phyloP scores from a whole-genome alignment of 257 asterid genomes.

The Solanum clarkiae region DNA sequence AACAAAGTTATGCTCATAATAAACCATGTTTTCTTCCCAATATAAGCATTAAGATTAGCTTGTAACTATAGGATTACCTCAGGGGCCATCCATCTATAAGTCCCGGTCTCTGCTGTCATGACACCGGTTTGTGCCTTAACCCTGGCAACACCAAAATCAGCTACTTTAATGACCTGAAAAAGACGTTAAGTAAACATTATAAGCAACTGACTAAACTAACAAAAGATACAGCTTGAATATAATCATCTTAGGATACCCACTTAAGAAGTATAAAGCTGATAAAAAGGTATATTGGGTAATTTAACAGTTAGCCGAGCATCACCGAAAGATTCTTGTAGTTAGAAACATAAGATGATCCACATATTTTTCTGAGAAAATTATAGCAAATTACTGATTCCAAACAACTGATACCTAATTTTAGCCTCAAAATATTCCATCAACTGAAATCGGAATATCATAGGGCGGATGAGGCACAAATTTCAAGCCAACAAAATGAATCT shows the following conservation, averaged over 20 bases:
- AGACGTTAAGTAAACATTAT: not conserved
- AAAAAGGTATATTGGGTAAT: not conserved
- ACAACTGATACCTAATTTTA: not conserved
- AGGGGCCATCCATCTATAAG: constrained; percentile 99
- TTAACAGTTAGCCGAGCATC: not conserved
- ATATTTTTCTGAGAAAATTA: not conserved
- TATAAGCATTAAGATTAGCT: not conserved
- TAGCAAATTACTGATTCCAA: not conserved
- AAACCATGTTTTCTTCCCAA: not conserved
- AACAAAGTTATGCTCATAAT: not conserved
- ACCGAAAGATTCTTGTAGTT: not conserved
- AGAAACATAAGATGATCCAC: not conserved
- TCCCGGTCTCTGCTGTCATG: constrained; percentile 99
- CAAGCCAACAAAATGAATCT: not conserved
- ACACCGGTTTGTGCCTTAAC: constrained; percentile 94
- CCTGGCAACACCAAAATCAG: constrained; percentile 99
- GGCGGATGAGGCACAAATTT: not conserved
- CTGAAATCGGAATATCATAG: not conserved
- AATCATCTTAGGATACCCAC: not conserved
- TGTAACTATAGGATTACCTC: constrained; percentile 43
- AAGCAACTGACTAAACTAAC: not conserved
- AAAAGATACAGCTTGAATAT: not conserved
- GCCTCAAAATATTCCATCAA: not conserved
- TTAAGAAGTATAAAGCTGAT: not conserved
- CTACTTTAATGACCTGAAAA: constrained; percentile 88